phyloP scores from a whole-genome alignment of 208 protist species.

The Phytomonas sp. region DNA sequence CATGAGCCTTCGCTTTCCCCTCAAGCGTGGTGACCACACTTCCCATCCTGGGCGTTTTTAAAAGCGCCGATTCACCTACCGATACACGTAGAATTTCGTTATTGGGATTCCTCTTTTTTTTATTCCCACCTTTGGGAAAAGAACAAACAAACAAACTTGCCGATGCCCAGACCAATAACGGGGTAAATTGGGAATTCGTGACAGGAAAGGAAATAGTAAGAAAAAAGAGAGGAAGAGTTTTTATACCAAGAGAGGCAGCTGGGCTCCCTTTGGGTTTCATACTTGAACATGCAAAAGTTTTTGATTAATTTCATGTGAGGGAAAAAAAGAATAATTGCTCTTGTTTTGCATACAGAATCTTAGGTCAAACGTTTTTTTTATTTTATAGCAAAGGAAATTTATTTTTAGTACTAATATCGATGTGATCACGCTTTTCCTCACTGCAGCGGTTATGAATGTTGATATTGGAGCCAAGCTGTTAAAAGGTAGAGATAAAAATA shows the following conservation, averaged over 20 bases:
- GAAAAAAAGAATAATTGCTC: neutral
- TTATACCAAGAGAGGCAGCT: neutral
- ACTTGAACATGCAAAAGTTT: neutral
- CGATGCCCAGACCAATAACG: neutral
- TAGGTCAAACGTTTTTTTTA: neutral
- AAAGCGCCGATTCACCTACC: neutral
- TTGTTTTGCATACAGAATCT: neutral
- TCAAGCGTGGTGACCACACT: neutral
- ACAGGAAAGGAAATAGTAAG: neutral
- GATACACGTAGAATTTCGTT: neutral
- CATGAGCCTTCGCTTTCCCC: neutral
- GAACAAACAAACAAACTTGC: neutral
- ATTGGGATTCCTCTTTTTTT: neutral
- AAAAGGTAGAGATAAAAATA: too few species aligned
- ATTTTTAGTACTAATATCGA: too few species aligned
- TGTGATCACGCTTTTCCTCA: too few species aligned
- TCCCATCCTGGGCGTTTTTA: neutral
- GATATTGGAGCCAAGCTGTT: too few species aligned
- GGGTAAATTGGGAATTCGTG: neutral
- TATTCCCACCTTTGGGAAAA: neutral
- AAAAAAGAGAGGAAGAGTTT: neutral
- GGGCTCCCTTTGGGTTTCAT: neutral
- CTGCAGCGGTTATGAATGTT: too few species aligned
- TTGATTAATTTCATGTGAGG: neutral
- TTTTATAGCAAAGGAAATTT: neutral